Percentiles rank a stretch among this genome's conserved stretches.
Evolutionary conservation across 148 eudicot species (phyloP).

Genomic region (Pouteria glomerata): DNA sequence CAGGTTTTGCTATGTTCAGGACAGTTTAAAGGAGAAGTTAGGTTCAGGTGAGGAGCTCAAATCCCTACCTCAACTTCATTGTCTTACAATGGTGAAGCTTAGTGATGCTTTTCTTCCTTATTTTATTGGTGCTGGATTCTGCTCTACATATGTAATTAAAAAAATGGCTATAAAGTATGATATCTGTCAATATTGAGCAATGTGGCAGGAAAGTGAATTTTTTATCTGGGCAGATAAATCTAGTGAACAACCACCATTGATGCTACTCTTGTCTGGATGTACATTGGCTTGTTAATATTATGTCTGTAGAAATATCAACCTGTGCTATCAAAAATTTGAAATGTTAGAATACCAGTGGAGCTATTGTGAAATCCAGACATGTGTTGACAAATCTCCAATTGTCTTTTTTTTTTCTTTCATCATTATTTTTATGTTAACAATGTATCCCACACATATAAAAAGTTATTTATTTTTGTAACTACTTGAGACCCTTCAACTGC

Average conservation of each 20-base stretch:
- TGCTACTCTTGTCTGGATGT: not conserved
- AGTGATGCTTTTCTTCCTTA: not conserved
- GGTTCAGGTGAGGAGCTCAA: slow-evolving; percentile 58
- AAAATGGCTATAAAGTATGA: not conserved
- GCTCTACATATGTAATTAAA: not conserved
- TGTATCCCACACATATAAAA: not conserved
- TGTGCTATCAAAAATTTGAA: not conserved
- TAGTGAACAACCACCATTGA: not conserved
- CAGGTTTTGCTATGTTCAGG: slow-evolving; percentile 69
- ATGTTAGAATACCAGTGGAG: not conserved
- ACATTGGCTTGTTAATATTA: not conserved
- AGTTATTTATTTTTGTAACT: not conserved
- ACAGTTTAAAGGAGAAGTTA: slow-evolving; percentile 85
- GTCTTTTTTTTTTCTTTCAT: not conserved
- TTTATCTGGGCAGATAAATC: not conserved
- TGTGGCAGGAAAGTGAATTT: not conserved
- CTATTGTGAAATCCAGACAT: not conserved
- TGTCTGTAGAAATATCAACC: not conserved
- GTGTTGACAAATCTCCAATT: not conserved
- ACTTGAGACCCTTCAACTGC: no score
- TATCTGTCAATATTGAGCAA: not conserved
- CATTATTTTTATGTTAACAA: not conserved
- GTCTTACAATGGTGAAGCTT: not conserved
- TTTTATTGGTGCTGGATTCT: not conserved
- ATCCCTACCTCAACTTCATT: slow-evolving; percentile 6